These are phyloP conservation scores for Phytopythium sindhum DNA, from an alignment of 352 stramenopile species.

Conservation along the genomic window DNA sequence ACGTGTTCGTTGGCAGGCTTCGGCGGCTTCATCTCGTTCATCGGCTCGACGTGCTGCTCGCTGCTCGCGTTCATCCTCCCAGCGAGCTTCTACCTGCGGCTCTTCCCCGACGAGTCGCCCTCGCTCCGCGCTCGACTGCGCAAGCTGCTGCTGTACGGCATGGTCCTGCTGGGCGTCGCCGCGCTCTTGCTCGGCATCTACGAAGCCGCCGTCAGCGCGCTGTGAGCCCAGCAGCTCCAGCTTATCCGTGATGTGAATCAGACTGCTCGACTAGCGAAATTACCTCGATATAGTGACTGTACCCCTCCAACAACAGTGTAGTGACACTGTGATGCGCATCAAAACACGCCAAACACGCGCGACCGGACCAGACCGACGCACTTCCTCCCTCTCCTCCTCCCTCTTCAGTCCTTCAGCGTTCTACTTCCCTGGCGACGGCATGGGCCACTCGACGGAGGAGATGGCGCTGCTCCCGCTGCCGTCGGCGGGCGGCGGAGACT, in stretches of 20 bases:
- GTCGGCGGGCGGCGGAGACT: neutral
- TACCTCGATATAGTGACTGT: neutral
- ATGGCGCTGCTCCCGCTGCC: neutral
- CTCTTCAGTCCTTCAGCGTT: neutral
- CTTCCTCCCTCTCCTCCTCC: neutral
- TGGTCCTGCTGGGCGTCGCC: conserved; percentile 31
- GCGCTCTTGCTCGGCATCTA: conserved; percentile 36
- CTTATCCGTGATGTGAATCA: too few species aligned
- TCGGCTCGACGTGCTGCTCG: conserved; percentile 88
- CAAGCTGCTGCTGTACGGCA: conserved; percentile 29
- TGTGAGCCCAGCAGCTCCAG: conserved; percentile 19
- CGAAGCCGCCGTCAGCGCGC: conserved; percentile 24
- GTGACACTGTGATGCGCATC: neutral
- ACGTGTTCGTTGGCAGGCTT: conserved; percentile 55
- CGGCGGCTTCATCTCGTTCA: conserved; percentile 89
- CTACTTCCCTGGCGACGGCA: neutral
- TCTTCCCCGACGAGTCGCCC: conserved; percentile 43
- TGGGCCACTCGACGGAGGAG: neutral
- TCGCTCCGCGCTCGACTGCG: conserved; percentile 18
- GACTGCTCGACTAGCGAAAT: neutral
- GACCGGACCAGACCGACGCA: neutral
- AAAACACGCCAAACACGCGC: neutral
- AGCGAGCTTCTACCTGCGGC: conserved; percentile 76
- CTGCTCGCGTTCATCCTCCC: conserved; percentile 89
- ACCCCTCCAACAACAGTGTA: neutral